phyloP scores from a whole-genome alignment of 331 rosid species.

The Quercus tomentella region DNA sequence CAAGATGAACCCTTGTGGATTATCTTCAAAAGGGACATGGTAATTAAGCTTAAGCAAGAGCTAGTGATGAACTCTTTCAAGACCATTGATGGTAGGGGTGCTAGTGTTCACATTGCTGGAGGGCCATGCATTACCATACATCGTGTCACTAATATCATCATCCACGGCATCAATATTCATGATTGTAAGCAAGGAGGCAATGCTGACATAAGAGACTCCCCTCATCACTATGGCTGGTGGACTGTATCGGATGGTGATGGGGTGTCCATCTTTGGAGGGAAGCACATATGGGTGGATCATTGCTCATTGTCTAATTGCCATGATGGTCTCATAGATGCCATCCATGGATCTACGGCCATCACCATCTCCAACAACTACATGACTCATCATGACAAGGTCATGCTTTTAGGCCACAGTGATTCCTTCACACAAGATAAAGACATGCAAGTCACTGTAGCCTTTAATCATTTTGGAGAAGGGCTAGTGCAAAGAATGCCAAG shows the following conservation, averaged over 20 bases:
- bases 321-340: conserved; percentile 76
- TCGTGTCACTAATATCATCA: conserved; percentile 52
- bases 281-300: conserved; percentile 71
- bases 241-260: conserved; percentile 69
- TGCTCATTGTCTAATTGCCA: conserved; percentile 68
- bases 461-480: conserved; percentile 88
- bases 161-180: conserved; percentile 70
- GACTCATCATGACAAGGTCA: conserved; percentile 87
- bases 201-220: conserved; percentile 57
- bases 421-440: conserved; percentile 57
- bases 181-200: conserved; percentile 63
- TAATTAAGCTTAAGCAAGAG: conserved; percentile 49
- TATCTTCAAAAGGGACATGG: conserved; percentile 79
- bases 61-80: conserved; percentile 76
- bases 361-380: conserved; percentile 72
- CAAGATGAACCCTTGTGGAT: conserved; percentile 86
- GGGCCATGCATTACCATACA: conserved; percentile 77
- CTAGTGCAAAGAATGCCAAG: conserved; percentile 97
- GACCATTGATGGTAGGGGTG: conserved; percentile 82
- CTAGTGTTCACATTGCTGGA: conserved; percentile 66
- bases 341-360: conserved; percentile 77
- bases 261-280: conserved; percentile 49
- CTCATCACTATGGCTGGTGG: conserved; percentile 67
- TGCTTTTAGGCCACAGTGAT: conserved; percentile 85
- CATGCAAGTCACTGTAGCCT: conserved; percentile 77